Base-by-base conservation (phyloP, 805 yeast species). In the Yarrowia bubula region DNA sequence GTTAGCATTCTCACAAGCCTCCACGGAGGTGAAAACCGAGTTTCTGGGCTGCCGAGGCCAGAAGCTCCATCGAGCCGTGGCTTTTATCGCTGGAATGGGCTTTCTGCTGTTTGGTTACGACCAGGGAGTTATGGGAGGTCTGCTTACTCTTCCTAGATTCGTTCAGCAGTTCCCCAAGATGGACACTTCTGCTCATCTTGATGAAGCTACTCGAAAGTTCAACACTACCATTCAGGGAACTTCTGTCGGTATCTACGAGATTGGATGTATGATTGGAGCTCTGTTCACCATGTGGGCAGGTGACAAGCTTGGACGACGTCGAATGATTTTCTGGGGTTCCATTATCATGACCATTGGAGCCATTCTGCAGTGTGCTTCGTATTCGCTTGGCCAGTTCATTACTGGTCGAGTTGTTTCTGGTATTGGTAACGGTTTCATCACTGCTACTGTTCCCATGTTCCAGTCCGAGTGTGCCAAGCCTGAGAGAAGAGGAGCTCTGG, bases 401-500 rank as follows among this genome's bases (percentile, higher is more conserved):
- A 69, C 87, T 68, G 93, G 90, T 28, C 83, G 96, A 77, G 82
- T 86, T 78, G 73, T 85, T 18, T 82, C 89, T 17, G 92, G 96
- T 69, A 69, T 88, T 53, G 96, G 93, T 71, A 87, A 86, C 68
- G 95, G 95, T 67, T 75, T 88, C 73, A 84, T 84, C 73, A 87
- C 92, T 14, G 85, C 92, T n/a, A 86, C 92, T 38, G 87, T 88
- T 65, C 96, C 96, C 13, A 86, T 87, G 68, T 89, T 89, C 85
- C 92, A 87, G 74, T 82, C 93, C 1, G 96, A 89, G 75, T 82
- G 86, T 75, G 83, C 92, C 46, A 83, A 82, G 66, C 83, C 90
- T 10, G 84, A 82, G 67, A 80, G 79, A 67, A 84, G 92, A 78
- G 93, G 93, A 70, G 77, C 83, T 67, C 76, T 87, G 69, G 90